Base-by-base conservation (phyloP, 805 yeast genomes). In the Pichia pseudocactophila region DNA sequence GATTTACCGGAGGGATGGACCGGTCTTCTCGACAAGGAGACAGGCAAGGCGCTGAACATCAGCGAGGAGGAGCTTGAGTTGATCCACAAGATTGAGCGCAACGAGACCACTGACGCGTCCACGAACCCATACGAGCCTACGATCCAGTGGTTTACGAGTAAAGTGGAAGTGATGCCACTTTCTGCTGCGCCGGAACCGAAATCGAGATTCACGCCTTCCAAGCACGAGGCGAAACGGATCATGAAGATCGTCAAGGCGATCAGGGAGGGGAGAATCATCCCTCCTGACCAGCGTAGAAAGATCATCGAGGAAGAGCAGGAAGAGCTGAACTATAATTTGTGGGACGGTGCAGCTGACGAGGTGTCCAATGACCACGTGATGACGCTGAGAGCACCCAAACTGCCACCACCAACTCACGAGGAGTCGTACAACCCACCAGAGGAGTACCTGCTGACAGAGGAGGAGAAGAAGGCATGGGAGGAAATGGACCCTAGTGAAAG, bases 1-100 rank as follows among this genome's bases (percentile, higher is more conserved):
- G 99, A 92, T 48, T 70, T 92, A 49, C 98, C 98, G 12, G 94
- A 86, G 64, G 98, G 98, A 20, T 92, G 97, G 97, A 92, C 98
- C 13, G 99, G 99, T 37, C 70, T 92, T 47, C 66, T 90, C 47
- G 97, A 92, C 63, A 82, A 85, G 56, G 74, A 80, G 55, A 87
- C 97, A 7, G 99, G 98, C 47, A 62, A 78, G 9, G 71, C 85
- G 41, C 73, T 92, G 66, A 88, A 92, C 52, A 69, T 92, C 50
- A 77, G 87, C 7, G 73, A 74, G 41, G 97, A 90, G 58, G 98
- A 92, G 64, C 71, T 89, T 56, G 95, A 89, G 51, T 73, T 92
- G 49, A 85, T 92, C 57, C 72, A 80, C 50, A 87, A 85, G 59
- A 78, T 92, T 54, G 96, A 88, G 64, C 74, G 71, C 52, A 86